These are phyloP conservation scores for Vitis hybrid DNA, from an alignment of 177 flowering plant genomes.

Conservation along the genomic window DNA sequence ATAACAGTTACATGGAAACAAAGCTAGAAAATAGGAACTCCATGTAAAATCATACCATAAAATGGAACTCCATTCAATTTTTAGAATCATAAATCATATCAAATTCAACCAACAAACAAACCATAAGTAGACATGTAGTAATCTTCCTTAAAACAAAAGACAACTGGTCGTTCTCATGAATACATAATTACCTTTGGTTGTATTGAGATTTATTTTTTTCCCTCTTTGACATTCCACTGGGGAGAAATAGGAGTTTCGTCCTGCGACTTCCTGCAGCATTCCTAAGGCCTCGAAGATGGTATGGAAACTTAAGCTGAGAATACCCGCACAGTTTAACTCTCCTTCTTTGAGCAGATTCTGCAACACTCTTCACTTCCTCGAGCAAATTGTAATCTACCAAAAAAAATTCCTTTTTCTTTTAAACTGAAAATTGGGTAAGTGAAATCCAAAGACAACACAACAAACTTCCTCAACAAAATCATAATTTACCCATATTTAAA, in stretches of 20 bases:
- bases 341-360: conserved; percentile 75
- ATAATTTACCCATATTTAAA: too few relatives aligned
- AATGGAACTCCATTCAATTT: too few relatives aligned
- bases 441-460: too few relatives aligned
- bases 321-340: conserved; percentile 42
- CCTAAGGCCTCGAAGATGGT: conserved; percentile 44
- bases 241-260: conserved; percentile 57
- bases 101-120: neutral
- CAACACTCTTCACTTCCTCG: conserved; percentile 79
- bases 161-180: neutral
- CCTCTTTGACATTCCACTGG: conserved; percentile 81
- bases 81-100: too few relatives aligned
- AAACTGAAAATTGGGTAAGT: too few relatives aligned
- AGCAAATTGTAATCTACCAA: conserved; percentile 73
- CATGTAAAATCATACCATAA: too few relatives aligned
- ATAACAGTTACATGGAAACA: too few relatives aligned
- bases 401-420: neutral
- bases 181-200: conserved; percentile 43
- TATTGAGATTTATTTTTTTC: conserved; percentile 59
- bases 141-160: neutral
- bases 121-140: neutral
- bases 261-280: conserved; percentile 58
- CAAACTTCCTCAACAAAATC: too few relatives aligned
- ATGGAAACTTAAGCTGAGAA: conserved; percentile 40
- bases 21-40: too few relatives aligned